phyloP scores from a whole-genome alignment of 345 rosid species.

The Camelina hispida region DNA sequence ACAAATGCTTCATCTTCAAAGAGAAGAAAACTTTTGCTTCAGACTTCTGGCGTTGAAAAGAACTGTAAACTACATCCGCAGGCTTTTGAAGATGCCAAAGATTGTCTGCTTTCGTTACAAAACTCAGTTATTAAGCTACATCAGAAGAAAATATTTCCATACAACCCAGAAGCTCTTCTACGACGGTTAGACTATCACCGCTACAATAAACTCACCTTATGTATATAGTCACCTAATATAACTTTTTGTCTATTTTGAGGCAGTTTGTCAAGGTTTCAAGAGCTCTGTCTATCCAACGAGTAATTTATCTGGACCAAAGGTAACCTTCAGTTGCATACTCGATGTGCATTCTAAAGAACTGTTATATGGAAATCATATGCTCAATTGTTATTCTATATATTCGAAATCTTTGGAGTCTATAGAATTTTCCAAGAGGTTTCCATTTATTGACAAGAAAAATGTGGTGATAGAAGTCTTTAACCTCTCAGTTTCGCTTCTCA shows the following conservation, averaged over 20 bases:
- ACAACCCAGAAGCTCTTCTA: constrained; percentile 78
- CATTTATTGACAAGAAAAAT: neutral
- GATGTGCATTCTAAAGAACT: no score
- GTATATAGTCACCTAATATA: neutral
- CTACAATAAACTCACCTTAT: neutral
- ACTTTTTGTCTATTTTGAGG: constrained; percentile 16
- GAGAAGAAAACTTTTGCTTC: constrained; percentile 54
- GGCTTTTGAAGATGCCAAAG: constrained; percentile 57
- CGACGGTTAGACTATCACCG: constrained; percentile 51
- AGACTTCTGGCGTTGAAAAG: constrained; percentile 30
- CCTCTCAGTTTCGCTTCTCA: constrained; percentile 20
- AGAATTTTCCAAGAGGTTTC: neutral
- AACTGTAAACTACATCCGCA: constrained; percentile 32
- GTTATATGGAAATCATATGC: constrained; percentile 13
- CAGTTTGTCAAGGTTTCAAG: constrained; percentile 64
- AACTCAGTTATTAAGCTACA: constrained; percentile 66
- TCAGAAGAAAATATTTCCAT: constrained; percentile 71
- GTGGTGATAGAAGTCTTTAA: constrained; percentile 9
- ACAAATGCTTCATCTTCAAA: constrained; percentile 48
- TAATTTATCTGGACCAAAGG: constrained; percentile 29
- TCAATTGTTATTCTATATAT: neutral
- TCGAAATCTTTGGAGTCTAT: neutral
- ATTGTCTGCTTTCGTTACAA: constrained; percentile 81
- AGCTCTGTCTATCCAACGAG: constrained; percentile 49
- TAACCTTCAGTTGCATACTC: constrained; percentile 20